Conservation (phyloP, 2,329 filamentous ascomycete genomes). For the Alternaria triticimaculans region DNA sequence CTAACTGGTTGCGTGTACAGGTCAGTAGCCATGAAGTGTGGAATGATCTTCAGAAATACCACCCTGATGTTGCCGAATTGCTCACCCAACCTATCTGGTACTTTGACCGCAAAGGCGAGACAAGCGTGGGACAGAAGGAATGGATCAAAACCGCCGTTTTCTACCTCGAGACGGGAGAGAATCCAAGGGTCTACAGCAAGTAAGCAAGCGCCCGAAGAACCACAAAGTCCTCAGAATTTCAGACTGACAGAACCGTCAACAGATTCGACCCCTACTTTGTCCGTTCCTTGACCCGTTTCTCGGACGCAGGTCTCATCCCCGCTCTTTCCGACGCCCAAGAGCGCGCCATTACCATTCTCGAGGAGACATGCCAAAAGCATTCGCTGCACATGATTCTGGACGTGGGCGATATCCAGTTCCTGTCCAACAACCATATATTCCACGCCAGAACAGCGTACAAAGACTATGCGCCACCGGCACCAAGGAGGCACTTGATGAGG, state of each 20-base stretch:
- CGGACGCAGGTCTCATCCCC: conserved; percentile 74
- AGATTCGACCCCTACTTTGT: conserved; percentile 89
- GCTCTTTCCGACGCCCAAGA: conserved; percentile 72
- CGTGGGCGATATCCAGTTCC: conserved; percentile 86
- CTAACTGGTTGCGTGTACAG: not conserved
- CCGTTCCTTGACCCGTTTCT: conserved; percentile 76
- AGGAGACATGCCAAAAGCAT: conserved; percentile 75
- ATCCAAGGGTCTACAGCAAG: conserved; percentile 77
- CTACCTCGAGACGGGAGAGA: conserved; percentile 74
- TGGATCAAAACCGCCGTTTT: conserved; percentile 76
- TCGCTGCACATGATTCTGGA: conserved; percentile 86
- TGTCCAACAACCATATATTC: conserved; percentile 79
- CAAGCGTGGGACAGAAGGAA: conserved; percentile 73
- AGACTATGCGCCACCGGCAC: conserved; percentile 71
- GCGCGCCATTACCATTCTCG: conserved; percentile 72
- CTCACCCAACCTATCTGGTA: conserved; percentile 85
- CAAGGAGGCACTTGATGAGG: conserved; percentile 79
- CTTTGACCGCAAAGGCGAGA: conserved; percentile 90
- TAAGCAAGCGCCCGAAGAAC: conserved; percentile 33
- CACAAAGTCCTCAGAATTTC: not conserved
- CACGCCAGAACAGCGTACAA: conserved; percentile 84
- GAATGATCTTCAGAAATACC: conserved; percentile 76
- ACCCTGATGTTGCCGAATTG: conserved; percentile 78
- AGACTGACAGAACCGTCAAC: conserved; percentile 12
- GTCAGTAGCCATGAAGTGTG: conserved; percentile 76